Evolutionary conservation across 345 rosid species (phyloP), one percentile per base, ranked within the genome.

Genomic region (Angophora floribunda): DNA sequence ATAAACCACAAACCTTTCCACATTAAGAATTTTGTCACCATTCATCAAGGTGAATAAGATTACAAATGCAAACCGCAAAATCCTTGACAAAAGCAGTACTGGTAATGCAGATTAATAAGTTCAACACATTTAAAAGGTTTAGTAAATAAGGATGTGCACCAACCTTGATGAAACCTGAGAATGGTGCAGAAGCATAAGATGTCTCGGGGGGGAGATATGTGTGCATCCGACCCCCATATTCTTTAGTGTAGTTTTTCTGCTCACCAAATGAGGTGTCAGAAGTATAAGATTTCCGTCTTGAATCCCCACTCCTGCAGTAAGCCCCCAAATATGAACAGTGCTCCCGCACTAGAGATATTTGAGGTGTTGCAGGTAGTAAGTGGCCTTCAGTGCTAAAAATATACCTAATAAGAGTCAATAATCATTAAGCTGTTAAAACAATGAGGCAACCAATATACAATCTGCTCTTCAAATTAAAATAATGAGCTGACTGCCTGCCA

Each of bases 321-420:
- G 98, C 97, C 61, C 98, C 98, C 61, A 95, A 90, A 92, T 98
- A 98, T 7, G 98, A 94, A 91, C 99, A 98, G 89, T 94, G 99
- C 88, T 98, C 99, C 88, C 89, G 88, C 79, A 89, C 94, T 82
- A 98, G 93, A 91, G 99, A 97, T 90, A 98, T 97, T 90, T 96
- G 98, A 16, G 99, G 99, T 41, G 96, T 95, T 88, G 94, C 92
- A 45, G 99, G 98, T 92, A 98, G 87, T 41, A 98, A 91, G 92
- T 98, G 99, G 65, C 99, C 99, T 93, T 98, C 99, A 5, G 99
- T 98, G 87, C 95, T 97, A 89, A 98, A 97, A 89, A 96, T 90
- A 87, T 95, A 98, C 93, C 99, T 96, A 91, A 85, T 41, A 75
- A 75, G 13, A 75, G 84, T 19, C 49, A 41, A 51, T 52, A 78